Conservation (phyloP, 176 grass and related monocot genomes). For the Saccharum spontaneum region DNA sequence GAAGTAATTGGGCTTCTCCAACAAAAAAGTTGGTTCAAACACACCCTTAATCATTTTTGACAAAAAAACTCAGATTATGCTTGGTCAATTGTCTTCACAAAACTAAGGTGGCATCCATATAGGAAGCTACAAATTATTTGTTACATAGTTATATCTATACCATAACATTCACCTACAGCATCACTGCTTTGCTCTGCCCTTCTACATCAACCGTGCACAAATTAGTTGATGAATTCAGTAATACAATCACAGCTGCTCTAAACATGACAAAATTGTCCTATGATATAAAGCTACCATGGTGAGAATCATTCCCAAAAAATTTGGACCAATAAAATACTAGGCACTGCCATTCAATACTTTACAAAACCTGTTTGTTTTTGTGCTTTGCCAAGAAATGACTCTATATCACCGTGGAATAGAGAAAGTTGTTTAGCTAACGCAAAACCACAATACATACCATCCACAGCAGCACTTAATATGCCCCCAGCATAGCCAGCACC, state of each 20-base stretch:
- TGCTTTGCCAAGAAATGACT: slow-evolving; percentile 66
- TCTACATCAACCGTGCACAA: slow-evolving; percentile 9
- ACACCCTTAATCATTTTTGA: neutral
- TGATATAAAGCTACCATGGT: neutral
- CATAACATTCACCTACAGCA: slow-evolving; percentile 17
- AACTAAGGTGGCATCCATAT: slow-evolving; percentile 9
- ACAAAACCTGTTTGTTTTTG: slow-evolving; percentile 80
- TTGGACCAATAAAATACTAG: neutral
- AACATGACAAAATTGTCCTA: slow-evolving; percentile 18
- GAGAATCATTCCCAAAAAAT: neutral
- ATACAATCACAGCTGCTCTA: neutral
- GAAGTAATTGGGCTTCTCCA: neutral
- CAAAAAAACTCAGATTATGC: neutral
- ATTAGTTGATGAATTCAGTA: slow-evolving; percentile 1
- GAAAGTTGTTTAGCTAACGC: slow-evolving; percentile 83
- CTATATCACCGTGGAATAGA: slow-evolving; percentile 70
- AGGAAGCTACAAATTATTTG: neutral
- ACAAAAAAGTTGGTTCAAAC: neutral
- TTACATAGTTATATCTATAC: neutral
- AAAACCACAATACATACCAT: slow-evolving; percentile 95
- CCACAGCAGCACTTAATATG: slow-evolving; percentile 90
- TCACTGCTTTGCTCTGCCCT: slow-evolving; percentile 4
- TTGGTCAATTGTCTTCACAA: neutral
- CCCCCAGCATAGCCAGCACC: slow-evolving; percentile 94
- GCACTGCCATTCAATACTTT: slow-evolving; percentile 60